Base-by-base conservation (phyloP, 169 alveolate species). In the Plasmodium vivax region DNA sequence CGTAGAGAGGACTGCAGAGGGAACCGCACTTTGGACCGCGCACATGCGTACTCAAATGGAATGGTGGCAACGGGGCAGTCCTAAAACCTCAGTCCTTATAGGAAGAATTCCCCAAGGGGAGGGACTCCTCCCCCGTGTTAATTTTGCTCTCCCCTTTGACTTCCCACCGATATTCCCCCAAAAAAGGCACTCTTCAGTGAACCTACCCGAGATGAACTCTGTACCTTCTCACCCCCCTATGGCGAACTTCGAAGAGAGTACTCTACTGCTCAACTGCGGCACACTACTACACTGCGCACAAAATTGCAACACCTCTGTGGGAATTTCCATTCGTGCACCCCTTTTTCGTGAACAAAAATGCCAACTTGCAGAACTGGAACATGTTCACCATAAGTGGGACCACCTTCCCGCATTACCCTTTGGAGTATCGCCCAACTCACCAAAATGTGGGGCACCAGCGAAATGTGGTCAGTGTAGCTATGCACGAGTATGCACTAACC, bases 401-500 rank as follows among this genome's bases (percentile, higher is more conserved):
- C 5, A 19, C 38, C 43, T 23, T 8, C 38, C 77, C 16, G 77
- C 36, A 68, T 68, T 82, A 54, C 62, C 79, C 12, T 10, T 82
- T 58, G 34, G 23, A 27, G 23, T 80, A 51, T 16, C 58, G 19
- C 58, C 72, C 45, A 82, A 82, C 41, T 54, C 58, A 54, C 80
- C 19, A 16, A 58, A 58, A 82, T 2, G 56, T 34, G 34, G 27
- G 19, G 56, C 56, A 19, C 23, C 51, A 9, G 23, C 68, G 71
- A 56, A 10, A 14, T 30, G 58, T 34, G 2, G 34, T 80, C 71
- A 10, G 7, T 23, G 41, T 84, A 34, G n/a, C n/a, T 84, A 72
- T 84, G 93, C 93, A 84, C 93, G 51, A 41, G 34, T 1, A 84
- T 84, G 93, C 93, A 84, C 93, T 84, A 84, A 72, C n/a, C 27